Base-by-base conservation (phyloP, 192 early-diverging fungal species). In the Linnemannia hyalina region DNA sequence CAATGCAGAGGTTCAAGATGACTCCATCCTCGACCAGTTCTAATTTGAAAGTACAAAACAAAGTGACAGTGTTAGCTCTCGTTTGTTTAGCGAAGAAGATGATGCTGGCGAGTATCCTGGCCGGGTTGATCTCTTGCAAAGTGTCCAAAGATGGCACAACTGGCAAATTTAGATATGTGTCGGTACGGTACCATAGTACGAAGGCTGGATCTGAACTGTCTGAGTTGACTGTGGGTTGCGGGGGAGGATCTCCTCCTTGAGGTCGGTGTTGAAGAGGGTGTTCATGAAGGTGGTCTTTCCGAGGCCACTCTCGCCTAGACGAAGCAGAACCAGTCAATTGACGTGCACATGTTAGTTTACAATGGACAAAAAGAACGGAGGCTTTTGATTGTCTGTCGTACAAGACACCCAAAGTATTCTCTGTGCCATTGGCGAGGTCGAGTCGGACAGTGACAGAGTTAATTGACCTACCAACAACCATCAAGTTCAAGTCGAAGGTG, bases 251-350 rank as follows among this genome's bases (percentile, higher is more conserved):
- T 95, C 95, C 77, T 98, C 97, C 70, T 95, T 92, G 70, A 99
- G 90, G 77, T 98, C 95, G 29, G 98, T 96, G 74, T 97, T 95
- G 91, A 99, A 97, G 70, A 99, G 92, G 11, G 98, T 99, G 92
- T 99, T 99, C 94, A 99, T 95, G 85, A 97, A 99, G 22, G 98
- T 99, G 35, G 98, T 97, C 92, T 99, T 99, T 78, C 98, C 98
- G n/a, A 97, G 92, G 74, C 98, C 98, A 76, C 96, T 98, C 87
- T 98, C 97, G 79, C 98, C 96, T 97, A 85, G 54, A n/a, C 57
- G 75, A 23, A 68, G 63, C 36, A 60, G 29, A 52, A 18, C 10
- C 26, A 65, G 13, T 65, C 49, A 52, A 52, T 32, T 29, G 32
- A 65, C 9, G 60, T 65, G 60, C 63, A 73, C 41, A 32, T 57